phyloP scores from a whole-genome alignment of 768 basidiomycete genomes.

The Xerocomellus chrysenteron region DNA sequence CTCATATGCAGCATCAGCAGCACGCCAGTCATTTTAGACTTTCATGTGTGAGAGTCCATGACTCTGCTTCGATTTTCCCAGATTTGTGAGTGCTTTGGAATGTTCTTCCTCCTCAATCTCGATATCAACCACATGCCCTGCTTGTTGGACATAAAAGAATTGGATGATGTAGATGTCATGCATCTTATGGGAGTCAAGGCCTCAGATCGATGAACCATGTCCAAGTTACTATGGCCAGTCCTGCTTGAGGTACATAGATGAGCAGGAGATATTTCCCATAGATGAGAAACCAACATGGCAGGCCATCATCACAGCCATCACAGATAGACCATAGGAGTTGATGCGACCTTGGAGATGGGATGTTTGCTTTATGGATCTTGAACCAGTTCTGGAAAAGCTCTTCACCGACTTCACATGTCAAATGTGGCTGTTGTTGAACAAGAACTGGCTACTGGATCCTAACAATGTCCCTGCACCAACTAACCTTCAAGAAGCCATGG shows the following conservation, averaged over 20 bases:
- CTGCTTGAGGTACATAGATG: background rate
- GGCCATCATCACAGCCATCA: too few relatives aligned
- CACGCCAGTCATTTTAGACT: too few relatives aligned
- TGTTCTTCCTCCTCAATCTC: too few relatives aligned
- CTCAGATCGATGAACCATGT: background rate
- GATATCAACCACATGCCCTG: too few relatives aligned
- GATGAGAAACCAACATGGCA: background rate
- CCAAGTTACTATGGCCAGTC: background rate
- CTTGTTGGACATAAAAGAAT: background rate
- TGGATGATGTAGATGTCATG: constrained; percentile 2
- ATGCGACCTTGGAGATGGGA: too few relatives aligned
- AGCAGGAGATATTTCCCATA: background rate
- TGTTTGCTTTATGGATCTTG: too few relatives aligned
- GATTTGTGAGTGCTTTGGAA: too few relatives aligned
- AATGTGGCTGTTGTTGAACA: constrained; percentile 3
- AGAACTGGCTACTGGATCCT: background rate
- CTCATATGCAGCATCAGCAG: constrained; percentile 1
- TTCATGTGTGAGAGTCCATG: too few relatives aligned
- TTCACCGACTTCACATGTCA: constrained; percentile 9
- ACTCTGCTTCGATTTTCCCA: too few relatives aligned
- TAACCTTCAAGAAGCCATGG: constrained; percentile 2
- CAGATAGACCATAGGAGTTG: too few relatives aligned
- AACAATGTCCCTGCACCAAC: background rate
- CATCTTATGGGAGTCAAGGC: background rate
- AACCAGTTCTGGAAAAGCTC: too few relatives aligned